A percentile compares a stretch with the other conserved stretches of the same genome.
Conservation (phyloP, 495 filamentous ascomycete genomes). For the Aspergillus incahuasiensis region DNA sequence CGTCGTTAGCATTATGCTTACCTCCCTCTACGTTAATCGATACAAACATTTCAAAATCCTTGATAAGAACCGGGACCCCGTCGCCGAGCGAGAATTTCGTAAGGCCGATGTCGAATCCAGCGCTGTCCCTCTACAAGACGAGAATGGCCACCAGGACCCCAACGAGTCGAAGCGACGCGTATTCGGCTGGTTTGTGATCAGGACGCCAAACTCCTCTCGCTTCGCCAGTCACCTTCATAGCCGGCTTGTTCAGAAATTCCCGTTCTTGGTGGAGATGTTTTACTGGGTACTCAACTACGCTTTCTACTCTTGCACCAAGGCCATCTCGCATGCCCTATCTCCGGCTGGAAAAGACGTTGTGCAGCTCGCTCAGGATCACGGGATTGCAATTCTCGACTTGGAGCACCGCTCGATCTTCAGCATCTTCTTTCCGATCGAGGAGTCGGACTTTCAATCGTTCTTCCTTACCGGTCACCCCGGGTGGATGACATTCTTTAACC, state of each 20-base stretch:
- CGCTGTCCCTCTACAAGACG: slow-evolving; percentile 37
- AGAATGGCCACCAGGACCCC: slow-evolving; percentile 29
- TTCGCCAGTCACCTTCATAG: slow-evolving; percentile 54
- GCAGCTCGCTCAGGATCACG: slow-evolving; percentile 62
- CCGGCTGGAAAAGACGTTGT: slow-evolving; percentile 52
- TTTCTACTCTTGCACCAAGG: slow-evolving; percentile 58
- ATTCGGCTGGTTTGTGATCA: slow-evolving; percentile 41
- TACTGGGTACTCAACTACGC: slow-evolving; percentile 68
- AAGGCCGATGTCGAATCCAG: slow-evolving; percentile 33
- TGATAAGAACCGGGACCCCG: slow-evolving; percentile 17
- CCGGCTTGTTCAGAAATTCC: slow-evolving; percentile 43
- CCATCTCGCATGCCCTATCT: slow-evolving; percentile 45
- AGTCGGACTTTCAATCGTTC: slow-evolving; percentile 54
- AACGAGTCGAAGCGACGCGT: slow-evolving; percentile 40
- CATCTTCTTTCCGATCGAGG: slow-evolving; percentile 52
- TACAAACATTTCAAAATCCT: slow-evolving; percentile 46
- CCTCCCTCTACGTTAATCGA: slow-evolving; percentile 52
- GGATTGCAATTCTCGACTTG: slow-evolving; percentile 55
- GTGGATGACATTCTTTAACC: slow-evolving; percentile 56
- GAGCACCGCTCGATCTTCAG: slow-evolving; percentile 52
- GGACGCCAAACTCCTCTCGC: slow-evolving; percentile 55
- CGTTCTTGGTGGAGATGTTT: slow-evolving; percentile 61
- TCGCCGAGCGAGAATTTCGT: slow-evolving; percentile 19
- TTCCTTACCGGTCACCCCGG: slow-evolving; percentile 54
- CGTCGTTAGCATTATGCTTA: slow-evolving; percentile 54